Conservation (phyloP, 1,284 basidiomycete species). For the Papiliotrema laurentii region DNA sequence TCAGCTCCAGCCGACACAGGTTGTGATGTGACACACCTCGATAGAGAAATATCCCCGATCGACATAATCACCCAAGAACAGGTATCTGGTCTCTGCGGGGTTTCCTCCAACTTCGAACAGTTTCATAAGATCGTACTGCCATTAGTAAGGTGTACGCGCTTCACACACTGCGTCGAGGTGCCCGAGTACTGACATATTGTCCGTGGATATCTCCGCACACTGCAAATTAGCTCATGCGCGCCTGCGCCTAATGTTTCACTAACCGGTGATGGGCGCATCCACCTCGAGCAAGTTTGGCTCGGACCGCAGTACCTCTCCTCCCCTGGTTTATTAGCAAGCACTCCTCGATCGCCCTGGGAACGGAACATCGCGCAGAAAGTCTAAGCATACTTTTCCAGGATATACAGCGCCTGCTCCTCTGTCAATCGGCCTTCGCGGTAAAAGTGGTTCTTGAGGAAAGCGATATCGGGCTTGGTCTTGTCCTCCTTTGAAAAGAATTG, state of each 20-base stretch:
- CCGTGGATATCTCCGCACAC: slow-evolving; percentile 97
- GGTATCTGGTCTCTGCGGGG: slow-evolving; percentile 83
- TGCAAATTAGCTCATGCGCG: slow-evolving; percentile 35
- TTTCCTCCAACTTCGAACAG: slow-evolving; percentile 94
- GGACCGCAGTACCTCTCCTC: slow-evolving; percentile 66
- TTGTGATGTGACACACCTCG: slow-evolving; percentile 58
- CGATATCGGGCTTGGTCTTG: slow-evolving; percentile 85
- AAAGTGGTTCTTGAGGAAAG: slow-evolving; percentile 98
- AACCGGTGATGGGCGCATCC: slow-evolving; percentile 90
- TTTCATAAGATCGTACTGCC: slow-evolving; percentile 96
- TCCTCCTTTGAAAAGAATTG: slow-evolving; percentile 87
- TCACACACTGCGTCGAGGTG: slow-evolving; percentile 3
- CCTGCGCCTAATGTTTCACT: slow-evolving; percentile 36
- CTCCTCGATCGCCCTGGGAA: no score
- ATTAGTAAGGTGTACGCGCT: no score
- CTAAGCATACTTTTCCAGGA: slow-evolving; percentile 61
- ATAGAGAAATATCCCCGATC: slow-evolving; percentile 95
- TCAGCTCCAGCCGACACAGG: slow-evolving; percentile 10
- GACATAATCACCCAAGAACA: slow-evolving; percentile 98
- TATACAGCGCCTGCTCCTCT: slow-evolving; percentile 85
- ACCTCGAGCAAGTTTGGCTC: slow-evolving; percentile 90
- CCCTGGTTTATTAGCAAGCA: slow-evolving; percentile 35
- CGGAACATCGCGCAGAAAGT: no score
- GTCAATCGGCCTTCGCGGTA: slow-evolving; percentile 90
- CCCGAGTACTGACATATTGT: slow-evolving; percentile 70